Evolutionary conservation across 495 filamentous ascomycete species (phyloP), one percentile per base, ranked within the genome.

Genomic region (Astrothelium subdiscretum): DNA sequence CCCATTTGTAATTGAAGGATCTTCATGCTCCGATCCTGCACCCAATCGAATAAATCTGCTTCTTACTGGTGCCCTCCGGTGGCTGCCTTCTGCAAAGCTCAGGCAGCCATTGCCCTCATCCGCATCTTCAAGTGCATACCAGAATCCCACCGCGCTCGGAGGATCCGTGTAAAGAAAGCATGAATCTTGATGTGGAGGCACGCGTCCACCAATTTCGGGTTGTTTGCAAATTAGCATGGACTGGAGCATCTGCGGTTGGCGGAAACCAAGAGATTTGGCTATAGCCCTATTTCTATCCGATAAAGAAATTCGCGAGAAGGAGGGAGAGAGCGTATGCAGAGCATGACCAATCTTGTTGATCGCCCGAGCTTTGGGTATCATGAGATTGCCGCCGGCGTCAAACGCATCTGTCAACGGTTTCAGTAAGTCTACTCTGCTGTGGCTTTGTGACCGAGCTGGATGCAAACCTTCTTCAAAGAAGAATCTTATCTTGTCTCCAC

Each of bases 161-260:
- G 94, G 90, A 64, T 91, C 76, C 12, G 94, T 97, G 62, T 97
- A 98, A 59, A 98, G 64, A 68, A 97, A 98, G 13, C 91, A 90
- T 59, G 81, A 87, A 74, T 97, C 94, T 71, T 95, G 92, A 72
- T 98, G 94, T 18, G 88, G 80, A 2, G 83, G 89, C 40, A 97
- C 94, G 0, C 85, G 83, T 18, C 88, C 94, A 26, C 94, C 94
- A 38, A 98, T 97, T 71, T 91, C 88, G 8, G 94, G 92, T 74
- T 97, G 94, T 71, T 98, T 98, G 81, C 90, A 95, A 65, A 98
- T 98, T 8, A 97, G 81, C 94, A 98, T 98, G 68, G 87, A 91
- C 78, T 98, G 94, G 63, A 98, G 78, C 1, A 88, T 80, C 38
- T 78, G 75, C 0, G 94, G 91, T 69, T 94, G 86, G 0, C 60